phyloP scores from a whole-genome alignment of 352 stramenopile genomes.

The Phytophthora fragariaefolia region DNA sequence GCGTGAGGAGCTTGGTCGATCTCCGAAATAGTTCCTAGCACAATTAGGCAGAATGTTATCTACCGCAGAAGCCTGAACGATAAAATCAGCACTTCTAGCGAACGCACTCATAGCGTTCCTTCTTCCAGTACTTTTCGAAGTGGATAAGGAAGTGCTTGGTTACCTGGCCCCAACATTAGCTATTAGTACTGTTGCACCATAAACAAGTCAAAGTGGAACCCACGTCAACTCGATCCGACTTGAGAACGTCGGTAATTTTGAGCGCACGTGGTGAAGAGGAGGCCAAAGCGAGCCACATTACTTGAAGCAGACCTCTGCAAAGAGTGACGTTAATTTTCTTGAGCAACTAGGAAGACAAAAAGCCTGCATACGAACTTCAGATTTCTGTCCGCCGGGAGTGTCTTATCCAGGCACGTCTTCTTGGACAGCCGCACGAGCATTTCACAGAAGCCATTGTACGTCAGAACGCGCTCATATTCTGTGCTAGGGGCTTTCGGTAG shows the following conservation, averaged over 20 bases:
- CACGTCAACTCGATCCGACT: constrained; percentile 69
- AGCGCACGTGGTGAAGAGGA: constrained; percentile 56
- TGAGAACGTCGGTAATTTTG: constrained; percentile 77
- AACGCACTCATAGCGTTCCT: constrained; percentile 69
- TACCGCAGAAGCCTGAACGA: neutral
- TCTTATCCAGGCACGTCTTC: constrained; percentile 49
- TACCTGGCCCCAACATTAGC: constrained; percentile 35
- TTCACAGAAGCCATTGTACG: constrained; percentile 66
- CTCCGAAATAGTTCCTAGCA: constrained; percentile 64
- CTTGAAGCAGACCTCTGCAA: constrained; percentile 69
- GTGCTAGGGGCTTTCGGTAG: constrained; percentile 58
- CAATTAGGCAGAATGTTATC: neutral
- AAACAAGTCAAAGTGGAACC: neutral
- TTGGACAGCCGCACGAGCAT: constrained; percentile 67
- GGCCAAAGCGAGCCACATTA: constrained; percentile 82
- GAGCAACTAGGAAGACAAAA: neutral
- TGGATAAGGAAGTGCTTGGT: constrained; percentile 68
- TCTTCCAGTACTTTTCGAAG: constrained; percentile 87
- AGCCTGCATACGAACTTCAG: constrained; percentile 49
- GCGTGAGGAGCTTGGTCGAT: constrained; percentile 24
- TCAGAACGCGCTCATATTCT: constrained; percentile 72
- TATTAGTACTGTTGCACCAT: neutral
- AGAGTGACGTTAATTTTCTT: no score
- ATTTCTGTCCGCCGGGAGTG: constrained; percentile 46
- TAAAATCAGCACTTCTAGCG: neutral